These are phyloP conservation scores for Rhizopogon hawkerae DNA, from an alignment of 1,284 basidiomycete genomes.

Conservation along the genomic window DNA sequence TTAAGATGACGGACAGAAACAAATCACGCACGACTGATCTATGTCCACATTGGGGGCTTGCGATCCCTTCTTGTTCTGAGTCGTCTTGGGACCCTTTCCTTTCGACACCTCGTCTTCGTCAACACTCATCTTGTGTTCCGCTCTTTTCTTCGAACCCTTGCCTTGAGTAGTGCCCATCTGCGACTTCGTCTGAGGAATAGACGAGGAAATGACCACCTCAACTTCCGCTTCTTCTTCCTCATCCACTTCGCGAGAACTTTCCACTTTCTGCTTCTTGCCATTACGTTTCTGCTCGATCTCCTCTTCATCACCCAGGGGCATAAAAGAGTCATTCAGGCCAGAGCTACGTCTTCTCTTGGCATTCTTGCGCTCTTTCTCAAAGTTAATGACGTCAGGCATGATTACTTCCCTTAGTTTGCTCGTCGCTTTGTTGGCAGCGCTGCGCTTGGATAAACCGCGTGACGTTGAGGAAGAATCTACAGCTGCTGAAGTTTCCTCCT, in stretches of 20 bases:
- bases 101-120: conserved; percentile 12
- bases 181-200: conserved; percentile 28
- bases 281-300: conserved; percentile 6
- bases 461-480: conserved; percentile 10
- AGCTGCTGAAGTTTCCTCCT: conserved; percentile 7
- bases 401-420: conserved; percentile 54
- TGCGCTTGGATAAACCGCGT: conserved; percentile 33
- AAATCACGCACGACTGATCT: conserved; percentile 3
- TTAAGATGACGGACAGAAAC: neutral
- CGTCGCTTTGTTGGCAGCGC: conserved; percentile 60
- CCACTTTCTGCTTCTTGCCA: conserved; percentile 20
- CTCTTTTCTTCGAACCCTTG: conserved; percentile 16
- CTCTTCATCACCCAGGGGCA: conserved; percentile 12
- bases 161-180: conserved; percentile 16
- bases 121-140: conserved; percentile 12
- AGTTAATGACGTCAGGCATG: conserved; percentile 69
- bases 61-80: conserved; percentile 10
- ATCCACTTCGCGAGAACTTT: conserved; percentile 22
- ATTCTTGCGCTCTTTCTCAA: conserved; percentile 56
- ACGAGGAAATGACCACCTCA: conserved; percentile 13
- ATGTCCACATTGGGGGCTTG: neutral
- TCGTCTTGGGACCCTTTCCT: conserved; percentile 5
- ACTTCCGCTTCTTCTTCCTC: conserved; percentile 25
- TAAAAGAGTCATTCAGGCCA: conserved; percentile 13
- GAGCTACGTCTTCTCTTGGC: conserved; percentile 22